These are phyloP conservation scores for Anacardium occidentale DNA, from an alignment of 345 rosid genomes.

Conservation along the genomic window DNA sequence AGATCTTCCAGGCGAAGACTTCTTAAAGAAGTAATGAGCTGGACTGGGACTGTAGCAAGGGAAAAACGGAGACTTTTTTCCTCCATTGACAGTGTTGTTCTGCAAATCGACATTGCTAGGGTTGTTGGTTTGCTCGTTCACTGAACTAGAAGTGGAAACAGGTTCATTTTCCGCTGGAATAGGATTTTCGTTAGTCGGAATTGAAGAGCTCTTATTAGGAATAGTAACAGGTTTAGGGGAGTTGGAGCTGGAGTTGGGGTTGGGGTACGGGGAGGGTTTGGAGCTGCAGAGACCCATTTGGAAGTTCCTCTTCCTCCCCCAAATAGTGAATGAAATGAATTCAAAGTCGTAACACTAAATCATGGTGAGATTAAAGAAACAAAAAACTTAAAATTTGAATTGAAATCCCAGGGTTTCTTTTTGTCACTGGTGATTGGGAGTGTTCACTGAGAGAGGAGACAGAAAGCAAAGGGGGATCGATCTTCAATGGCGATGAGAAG, in stretches of 20 bases:
- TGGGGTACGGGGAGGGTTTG: constrained; percentile 52
- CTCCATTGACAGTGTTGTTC: constrained; percentile 33
- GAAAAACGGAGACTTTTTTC: constrained; percentile 75
- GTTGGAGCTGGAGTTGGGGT: constrained; percentile 20
- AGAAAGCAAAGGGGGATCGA: constrained; percentile 6
- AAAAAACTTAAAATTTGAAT: constrained; percentile 17
- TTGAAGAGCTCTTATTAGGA: background rate
- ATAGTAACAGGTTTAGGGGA: constrained; percentile 34
- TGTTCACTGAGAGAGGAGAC: constrained; percentile 9
- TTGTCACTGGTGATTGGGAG: constrained; percentile 23
- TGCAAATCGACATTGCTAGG: constrained; percentile 18
- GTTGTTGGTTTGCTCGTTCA: constrained; percentile 25
- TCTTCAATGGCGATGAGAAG: constrained; percentile 38
- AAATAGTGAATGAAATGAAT: background rate
- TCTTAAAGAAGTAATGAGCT: constrained; percentile 74
- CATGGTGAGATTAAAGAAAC: background rate
- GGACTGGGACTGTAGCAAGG: constrained; percentile 90
- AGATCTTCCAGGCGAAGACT: constrained; percentile 66
- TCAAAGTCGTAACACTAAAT: background rate
- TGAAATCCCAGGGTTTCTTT: constrained; percentile 2
- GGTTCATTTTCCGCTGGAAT: constrained; percentile 30
- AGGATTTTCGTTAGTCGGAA: constrained; percentile 22
- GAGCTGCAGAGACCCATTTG: constrained; percentile 82
- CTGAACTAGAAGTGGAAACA: constrained; percentile 21
- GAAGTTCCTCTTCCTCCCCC: background rate